Evolutionary conservation across 1,139 yeast species (phyloP).

Genomic region (Magnusiomyces suaveolens): DNA sequence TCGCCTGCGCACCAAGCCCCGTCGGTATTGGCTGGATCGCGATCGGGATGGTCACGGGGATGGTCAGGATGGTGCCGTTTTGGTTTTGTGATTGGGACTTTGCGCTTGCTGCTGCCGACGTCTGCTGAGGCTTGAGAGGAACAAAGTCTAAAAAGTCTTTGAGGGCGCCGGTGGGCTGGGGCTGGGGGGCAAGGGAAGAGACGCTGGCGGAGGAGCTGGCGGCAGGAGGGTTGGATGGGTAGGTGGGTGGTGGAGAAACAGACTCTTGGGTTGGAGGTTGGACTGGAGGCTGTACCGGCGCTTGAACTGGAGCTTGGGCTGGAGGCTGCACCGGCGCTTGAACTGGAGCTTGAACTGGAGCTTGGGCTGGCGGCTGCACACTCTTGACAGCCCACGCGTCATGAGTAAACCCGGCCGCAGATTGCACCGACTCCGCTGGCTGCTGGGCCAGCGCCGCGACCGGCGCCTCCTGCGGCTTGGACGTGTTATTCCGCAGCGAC

Average conservation of each 20-base stretch:
- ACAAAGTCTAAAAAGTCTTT: conserved; percentile 14
- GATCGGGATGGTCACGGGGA: conserved; percentile 14
- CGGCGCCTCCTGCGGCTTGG: conserved; percentile 15
- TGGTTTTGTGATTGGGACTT: conserved; percentile 9
- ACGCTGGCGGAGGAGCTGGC: background rate
- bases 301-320: background rate
- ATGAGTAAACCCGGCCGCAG: conserved; percentile 45
- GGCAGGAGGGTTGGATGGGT: background rate
- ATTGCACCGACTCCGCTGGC: background rate
- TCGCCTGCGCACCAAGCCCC: too few relatives aligned
- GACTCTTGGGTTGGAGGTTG: background rate
- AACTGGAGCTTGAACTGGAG: background rate
- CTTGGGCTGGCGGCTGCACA: conserved; percentile 40
- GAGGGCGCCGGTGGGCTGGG: conserved; percentile 13
- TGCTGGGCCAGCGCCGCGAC: background rate
- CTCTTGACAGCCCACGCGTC: conserved; percentile 92
- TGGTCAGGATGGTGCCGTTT: conserved; percentile 7
- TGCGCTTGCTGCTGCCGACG: conserved; percentile 8
- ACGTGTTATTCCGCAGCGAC: conserved; percentile 52
- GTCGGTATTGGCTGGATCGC: conserved; percentile 10
- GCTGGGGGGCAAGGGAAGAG: conserved; percentile 2
- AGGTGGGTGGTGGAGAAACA: conserved; percentile 3
- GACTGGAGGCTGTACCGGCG: background rate
- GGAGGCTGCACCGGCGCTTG: background rate
- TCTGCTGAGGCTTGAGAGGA: conserved; percentile 5